Evolutionary conservation across 2,329 filamentous ascomycete species (phyloP).

Genomic region (Leptographium galeiforme): DNA sequence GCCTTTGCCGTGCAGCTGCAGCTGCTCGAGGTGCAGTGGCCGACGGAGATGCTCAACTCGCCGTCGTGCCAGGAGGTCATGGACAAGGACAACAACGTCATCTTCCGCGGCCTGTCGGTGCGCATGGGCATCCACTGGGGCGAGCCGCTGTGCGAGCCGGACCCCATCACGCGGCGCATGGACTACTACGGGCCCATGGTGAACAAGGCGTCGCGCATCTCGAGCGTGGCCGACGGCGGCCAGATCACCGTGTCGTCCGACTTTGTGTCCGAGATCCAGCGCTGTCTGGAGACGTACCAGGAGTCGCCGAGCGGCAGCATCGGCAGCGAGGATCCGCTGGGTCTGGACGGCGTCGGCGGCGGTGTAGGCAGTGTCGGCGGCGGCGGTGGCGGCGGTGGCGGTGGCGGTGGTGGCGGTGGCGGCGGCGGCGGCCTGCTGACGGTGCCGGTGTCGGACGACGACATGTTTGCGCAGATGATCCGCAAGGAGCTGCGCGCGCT

Average conservation of each 20-base stretch:
- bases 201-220: conserved; percentile 90
- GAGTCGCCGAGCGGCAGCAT: conserved; percentile 50
- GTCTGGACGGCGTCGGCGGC: not conserved
- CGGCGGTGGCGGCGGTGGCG: not conserved
- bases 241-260: conserved; percentile 95
- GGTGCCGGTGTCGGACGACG: conserved; percentile 63
- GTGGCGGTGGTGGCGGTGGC: too few species aligned
- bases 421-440: not conserved
- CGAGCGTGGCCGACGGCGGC: conserved; percentile 85
- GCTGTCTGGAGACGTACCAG: conserved; percentile 77
- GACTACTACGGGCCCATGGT: conserved; percentile 99
- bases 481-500: conserved; percentile 77
- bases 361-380: not conserved
- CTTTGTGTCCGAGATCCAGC: conserved; percentile 91
- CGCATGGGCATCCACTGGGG: conserved; percentile 98
- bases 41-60: conserved; percentile 79
- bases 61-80: conserved; percentile 69
- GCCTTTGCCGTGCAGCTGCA: conserved; percentile 86
- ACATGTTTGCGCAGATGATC: conserved; percentile 61
- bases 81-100: conserved; percentile 75
- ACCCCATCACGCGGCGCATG: conserved; percentile 95
- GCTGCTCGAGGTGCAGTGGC: conserved; percentile 83
- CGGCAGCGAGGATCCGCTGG: conserved; percentile 32
- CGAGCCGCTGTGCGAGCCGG: conserved; percentile 83
- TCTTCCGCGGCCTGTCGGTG: conserved; percentile 89